Evolutionary conservation across 345 rosid species (phyloP).

Genomic region (Brassica rapa): DNA sequence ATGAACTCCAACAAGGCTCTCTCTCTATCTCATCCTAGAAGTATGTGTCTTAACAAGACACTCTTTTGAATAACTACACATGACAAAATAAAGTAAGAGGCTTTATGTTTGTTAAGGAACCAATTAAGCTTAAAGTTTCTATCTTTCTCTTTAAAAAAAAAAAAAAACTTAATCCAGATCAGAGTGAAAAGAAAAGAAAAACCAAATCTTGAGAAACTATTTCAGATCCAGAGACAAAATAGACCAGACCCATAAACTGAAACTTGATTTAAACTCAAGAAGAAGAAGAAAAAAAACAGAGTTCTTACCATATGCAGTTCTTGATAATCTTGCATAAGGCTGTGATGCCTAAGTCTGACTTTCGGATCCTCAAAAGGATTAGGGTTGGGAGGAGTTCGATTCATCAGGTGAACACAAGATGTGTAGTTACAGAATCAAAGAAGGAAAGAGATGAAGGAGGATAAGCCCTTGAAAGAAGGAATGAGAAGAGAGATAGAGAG

Average conservation of each 20-base stretch:
- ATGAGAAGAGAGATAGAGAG: not conserved
- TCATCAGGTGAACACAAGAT: constrained; percentile 42
- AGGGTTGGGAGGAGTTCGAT: constrained; percentile 34
- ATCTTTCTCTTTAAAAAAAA: constrained; percentile 2
- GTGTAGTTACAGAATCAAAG: constrained; percentile 8
- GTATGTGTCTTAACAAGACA: not conserved
- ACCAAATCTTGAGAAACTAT: constrained; percentile 7
- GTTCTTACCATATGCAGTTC: constrained; percentile 57
- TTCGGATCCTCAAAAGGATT: constrained; percentile 47
- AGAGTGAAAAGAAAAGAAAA: not conserved
- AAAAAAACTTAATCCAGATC: constrained; percentile 20
- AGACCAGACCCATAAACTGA: constrained; percentile 15
- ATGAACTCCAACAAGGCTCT: not conserved
- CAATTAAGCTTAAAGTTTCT: constrained; percentile 5
- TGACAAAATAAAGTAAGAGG: not conserved
- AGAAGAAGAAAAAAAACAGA: not conserved
- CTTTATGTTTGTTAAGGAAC: constrained; percentile 23
- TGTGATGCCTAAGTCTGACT: constrained; percentile 53
- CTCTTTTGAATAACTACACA: not conserved
- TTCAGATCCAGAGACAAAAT: constrained; percentile 47
- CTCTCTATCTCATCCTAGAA: not conserved
- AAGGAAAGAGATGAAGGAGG: constrained; percentile 1
- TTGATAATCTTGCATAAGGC: constrained; percentile 65
- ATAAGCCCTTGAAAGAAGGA: not conserved
- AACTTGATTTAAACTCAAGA: constrained; percentile 24